Conservation (phyloP, 1,284 basidiomycete genomes). For the Anthracocystis setariae region DNA sequence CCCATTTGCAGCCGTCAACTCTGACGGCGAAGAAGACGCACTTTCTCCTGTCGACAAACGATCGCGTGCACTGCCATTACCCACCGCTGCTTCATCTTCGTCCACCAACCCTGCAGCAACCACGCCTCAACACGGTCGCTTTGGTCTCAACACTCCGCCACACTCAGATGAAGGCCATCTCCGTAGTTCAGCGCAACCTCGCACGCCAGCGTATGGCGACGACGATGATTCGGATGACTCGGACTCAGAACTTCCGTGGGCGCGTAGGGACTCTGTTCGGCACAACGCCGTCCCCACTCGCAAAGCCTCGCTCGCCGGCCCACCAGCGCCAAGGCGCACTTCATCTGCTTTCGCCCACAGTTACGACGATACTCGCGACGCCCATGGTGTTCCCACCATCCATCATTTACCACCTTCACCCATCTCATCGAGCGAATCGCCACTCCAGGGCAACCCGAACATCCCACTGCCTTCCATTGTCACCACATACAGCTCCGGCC, state of each 20-base stretch:
- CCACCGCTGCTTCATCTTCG: conserved; percentile 11
- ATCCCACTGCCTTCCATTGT: conserved; percentile 24
- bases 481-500: conserved; percentile 28
- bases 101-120: conserved; percentile 15
- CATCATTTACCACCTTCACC: conserved; percentile 56
- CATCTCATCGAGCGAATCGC: conserved; percentile 57
- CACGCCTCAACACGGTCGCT: conserved; percentile 17
- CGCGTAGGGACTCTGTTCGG: conserved; percentile 9
- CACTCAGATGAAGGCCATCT: conserved; percentile 61
- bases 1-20: conserved; percentile 58
- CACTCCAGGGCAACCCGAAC: conserved; percentile 21
- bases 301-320: conserved; percentile 25
- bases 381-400: conserved; percentile 25
- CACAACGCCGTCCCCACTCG: conserved; percentile 6
- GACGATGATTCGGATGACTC: conserved; percentile 61
- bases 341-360: conserved; percentile 35
- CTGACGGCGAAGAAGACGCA: conserved; percentile 55
- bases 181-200: conserved; percentile 24
- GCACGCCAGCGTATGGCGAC: conserved; percentile 16
- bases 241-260: conserved; percentile 60
- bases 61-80: conserved; percentile 11
- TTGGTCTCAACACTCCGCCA: conserved; percentile 58
- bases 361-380: conserved; percentile 12
- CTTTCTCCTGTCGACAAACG: conserved; percentile 22
- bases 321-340: conserved; percentile 22